These are phyloP conservation scores for Zygoascus ofunaensis DNA, from an alignment of 805 yeast species.

Conservation along the genomic window DNA sequence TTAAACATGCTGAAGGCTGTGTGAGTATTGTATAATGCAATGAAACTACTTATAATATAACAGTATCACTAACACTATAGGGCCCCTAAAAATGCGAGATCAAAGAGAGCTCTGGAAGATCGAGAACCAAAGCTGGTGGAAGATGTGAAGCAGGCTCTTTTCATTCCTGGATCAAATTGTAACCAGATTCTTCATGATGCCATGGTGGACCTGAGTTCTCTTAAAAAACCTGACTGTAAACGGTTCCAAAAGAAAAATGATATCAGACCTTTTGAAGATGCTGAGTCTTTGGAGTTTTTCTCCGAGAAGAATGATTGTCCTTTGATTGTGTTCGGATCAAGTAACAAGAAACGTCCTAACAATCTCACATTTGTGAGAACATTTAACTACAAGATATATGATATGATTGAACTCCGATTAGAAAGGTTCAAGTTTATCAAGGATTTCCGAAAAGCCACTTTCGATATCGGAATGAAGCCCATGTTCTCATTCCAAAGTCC, in stretches of 20 bases:
- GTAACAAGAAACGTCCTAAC: constrained; percentile 88
- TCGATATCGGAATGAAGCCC: constrained; percentile 85
- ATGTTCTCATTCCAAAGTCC: constrained; percentile 91
- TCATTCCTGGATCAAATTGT: constrained; percentile 80
- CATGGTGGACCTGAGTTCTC: constrained; percentile 76
- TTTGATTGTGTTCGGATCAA: constrained; percentile 64
- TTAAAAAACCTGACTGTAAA: constrained; percentile 85
- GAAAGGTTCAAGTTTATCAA: constrained; percentile 58
- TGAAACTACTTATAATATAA: no score
- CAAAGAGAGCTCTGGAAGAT: constrained; percentile 87
- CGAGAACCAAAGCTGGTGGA: constrained; percentile 83
- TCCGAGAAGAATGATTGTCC: constrained; percentile 92
- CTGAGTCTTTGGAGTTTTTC: constrained; percentile 75
- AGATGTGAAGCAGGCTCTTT: constrained; percentile 81
- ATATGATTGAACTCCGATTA: constrained; percentile 83
- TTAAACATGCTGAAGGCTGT: neutral
- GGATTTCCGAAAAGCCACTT: constrained; percentile 75
- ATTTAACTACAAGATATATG: constrained; percentile 82
- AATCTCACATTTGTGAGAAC: constrained; percentile 82
- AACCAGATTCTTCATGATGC: constrained; percentile 78
- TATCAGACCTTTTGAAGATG: constrained; percentile 87
- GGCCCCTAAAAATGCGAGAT: constrained; percentile 82
- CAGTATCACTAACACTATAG: constrained; percentile 32
- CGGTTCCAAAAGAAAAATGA: constrained; percentile 85
- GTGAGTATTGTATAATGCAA: constrained; percentile 32